Percentiles rank a stretch among this genome's conserved stretches.
phyloP scores from a whole-genome alignment of 192 early-diverging fungal species.

The Rhizophagus sp. region DNA sequence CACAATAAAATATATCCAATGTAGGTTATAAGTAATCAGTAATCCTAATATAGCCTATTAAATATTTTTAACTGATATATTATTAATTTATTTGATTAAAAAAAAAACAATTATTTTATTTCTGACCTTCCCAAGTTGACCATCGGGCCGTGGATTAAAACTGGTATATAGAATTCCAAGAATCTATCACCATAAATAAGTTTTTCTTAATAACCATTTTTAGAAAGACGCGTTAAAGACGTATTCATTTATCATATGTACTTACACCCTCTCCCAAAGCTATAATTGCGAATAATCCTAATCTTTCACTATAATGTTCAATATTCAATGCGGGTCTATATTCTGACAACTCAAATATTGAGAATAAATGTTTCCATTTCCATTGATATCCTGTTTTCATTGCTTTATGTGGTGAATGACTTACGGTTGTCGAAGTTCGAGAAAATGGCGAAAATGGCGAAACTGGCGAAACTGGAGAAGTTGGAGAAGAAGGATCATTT shows the following conservation, averaged over 20 bases:
- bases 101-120: no score
- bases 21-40: constrained; percentile 38
- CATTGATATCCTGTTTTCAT: constrained; percentile 30
- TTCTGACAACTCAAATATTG: neutral
- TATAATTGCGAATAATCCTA: constrained; percentile 41
- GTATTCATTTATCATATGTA: neutral
- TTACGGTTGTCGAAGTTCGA: neutral
- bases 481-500: neutral
- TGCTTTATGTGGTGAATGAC: neutral
- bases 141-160: constrained; percentile 17
- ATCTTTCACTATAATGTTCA: constrained; percentile 41
- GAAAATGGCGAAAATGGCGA: no score
- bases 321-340: constrained; percentile 42
- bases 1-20: constrained; percentile 48
- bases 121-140: constrained; percentile 32
- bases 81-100: neutral
- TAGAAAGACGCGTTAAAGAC: neutral
- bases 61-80: neutral
- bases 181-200: neutral
- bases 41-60: constrained; percentile 35
- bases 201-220: neutral
- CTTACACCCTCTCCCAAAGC: constrained; percentile 40
- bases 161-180: constrained; percentile 35
- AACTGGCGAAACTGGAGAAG: no score
- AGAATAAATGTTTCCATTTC: constrained; percentile 25